Percentiles rank a stretch among this genome's conserved stretches.
Conservation (phyloP, 1,284 basidiomycete species). For the Acaromyces ingoldii region DNA sequence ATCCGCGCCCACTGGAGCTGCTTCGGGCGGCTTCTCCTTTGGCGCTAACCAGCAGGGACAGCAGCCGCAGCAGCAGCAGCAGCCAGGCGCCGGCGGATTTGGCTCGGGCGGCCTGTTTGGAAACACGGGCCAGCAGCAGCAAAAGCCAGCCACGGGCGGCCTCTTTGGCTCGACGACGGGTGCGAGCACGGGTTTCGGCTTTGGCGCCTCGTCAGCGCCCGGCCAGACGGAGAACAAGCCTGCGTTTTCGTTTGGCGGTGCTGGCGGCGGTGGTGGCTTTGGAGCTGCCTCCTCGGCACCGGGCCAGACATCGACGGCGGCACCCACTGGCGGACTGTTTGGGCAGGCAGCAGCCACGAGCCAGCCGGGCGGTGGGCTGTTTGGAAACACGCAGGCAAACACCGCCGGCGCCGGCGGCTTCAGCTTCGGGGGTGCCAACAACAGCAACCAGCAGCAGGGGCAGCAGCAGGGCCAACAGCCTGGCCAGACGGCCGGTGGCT, state of each 20-base stretch:
- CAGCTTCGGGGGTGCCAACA: slow-evolving; percentile 17
- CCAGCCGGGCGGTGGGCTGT: slow-evolving; percentile 22
- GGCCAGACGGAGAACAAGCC: slow-evolving; percentile 3
- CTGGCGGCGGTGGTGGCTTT: slow-evolving; percentile 17
- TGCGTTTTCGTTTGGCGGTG: slow-evolving; percentile 10
- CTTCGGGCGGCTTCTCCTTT: slow-evolving; percentile 45
- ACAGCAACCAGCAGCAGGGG: slow-evolving; percentile 18
- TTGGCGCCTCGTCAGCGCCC: background rate
- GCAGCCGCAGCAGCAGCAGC: slow-evolving; percentile 28
- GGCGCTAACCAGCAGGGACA: slow-evolving; percentile 25
- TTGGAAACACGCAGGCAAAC: slow-evolving; percentile 14
- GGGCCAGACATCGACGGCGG: slow-evolving; percentile 22
- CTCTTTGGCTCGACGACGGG: too few species aligned
- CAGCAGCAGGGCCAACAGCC: slow-evolving; percentile 22
- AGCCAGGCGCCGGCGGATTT: slow-evolving; percentile 30
- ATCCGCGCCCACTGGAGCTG: background rate
- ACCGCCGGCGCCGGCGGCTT: slow-evolving; percentile 21
- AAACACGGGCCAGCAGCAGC: slow-evolving; percentile 44
- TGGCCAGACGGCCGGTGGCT: slow-evolving; percentile 26
- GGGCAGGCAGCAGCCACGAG: slow-evolving; percentile 36
- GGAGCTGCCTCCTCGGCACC: slow-evolving; percentile 18
- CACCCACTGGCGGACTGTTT: slow-evolving; percentile 53
- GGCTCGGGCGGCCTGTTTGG: slow-evolving; percentile 39
- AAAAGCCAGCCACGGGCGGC: slow-evolving; percentile 34
- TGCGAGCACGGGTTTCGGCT: background rate